phyloP scores from a whole-genome alignment of 306 rosid genomes.

The Sphenostylis stenocarpa region DNA sequence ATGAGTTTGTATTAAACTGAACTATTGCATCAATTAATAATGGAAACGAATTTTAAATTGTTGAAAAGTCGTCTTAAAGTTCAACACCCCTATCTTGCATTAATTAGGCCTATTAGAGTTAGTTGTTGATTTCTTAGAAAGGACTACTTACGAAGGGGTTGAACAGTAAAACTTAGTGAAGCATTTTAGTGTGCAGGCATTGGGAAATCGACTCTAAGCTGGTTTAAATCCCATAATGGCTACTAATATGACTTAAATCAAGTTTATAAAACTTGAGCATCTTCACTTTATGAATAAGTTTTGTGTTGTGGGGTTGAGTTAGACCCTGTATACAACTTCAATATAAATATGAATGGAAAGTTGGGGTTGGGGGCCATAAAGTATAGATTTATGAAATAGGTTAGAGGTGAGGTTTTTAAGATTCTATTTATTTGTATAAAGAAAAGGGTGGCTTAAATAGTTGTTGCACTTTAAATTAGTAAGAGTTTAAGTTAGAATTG shows the following conservation, averaged over 20 bases:
- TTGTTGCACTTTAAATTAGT: slow-evolving; percentile 6
- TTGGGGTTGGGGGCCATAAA: slow-evolving; percentile 24
- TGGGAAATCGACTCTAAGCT: background rate
- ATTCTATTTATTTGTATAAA: slow-evolving; percentile 24
- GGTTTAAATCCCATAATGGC: background rate
- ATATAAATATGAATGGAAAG: background rate
- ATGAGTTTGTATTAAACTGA: slow-evolving; percentile 13
- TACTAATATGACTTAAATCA: background rate
- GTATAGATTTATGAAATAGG: background rate
- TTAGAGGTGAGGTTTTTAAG: slow-evolving; percentile 1
- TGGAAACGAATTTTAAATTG: background rate
- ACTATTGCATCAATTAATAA: slow-evolving; percentile 20
- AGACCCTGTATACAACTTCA: background rate
- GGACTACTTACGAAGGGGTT: background rate
- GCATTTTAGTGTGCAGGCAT: background rate
- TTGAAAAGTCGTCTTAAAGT: background rate
- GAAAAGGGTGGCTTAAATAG: background rate
- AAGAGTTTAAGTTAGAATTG: background rate
- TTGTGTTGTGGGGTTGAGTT: background rate
- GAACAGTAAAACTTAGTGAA: background rate
- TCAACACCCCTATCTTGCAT: background rate
- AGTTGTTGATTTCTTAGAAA: background rate
- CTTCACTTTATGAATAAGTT: background rate
- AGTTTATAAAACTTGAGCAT: background rate
- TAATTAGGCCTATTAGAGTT: background rate